A percentile compares a stretch with the other conserved stretches of the same genome.
phyloP scores from a whole-genome alignment of 495 filamentous ascomycete species.

The Durotheca rogersii region DNA sequence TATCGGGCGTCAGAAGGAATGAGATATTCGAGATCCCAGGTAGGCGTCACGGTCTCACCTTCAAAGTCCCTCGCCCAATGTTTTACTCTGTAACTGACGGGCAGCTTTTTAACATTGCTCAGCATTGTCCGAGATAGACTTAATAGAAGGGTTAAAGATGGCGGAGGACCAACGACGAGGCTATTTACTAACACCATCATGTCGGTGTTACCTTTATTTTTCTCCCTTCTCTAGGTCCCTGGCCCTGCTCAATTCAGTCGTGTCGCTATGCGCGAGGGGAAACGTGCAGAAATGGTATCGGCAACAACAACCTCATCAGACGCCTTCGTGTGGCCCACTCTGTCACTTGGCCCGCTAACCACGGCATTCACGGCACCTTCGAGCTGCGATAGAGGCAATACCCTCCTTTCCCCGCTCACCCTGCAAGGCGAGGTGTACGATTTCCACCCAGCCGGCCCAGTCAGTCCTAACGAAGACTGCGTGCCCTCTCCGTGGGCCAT shows the following conservation, averaged over 20 bases:
- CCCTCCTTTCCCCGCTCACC: neutral
- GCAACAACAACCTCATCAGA: neutral
- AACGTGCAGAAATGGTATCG: neutral
- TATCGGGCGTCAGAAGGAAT: too few relatives aligned
- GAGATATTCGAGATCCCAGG: neutral
- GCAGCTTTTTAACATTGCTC: too few relatives aligned
- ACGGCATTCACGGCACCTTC: constrained; percentile 10
- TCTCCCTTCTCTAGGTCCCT: too few relatives aligned
- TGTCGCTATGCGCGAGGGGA: neutral
- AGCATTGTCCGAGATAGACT: too few relatives aligned
- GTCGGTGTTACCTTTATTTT: too few relatives aligned
- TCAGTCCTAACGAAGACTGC: constrained; percentile 6
- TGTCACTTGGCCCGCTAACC: constrained; percentile 5
- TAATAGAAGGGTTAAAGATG: too few relatives aligned
- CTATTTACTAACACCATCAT: too few relatives aligned
- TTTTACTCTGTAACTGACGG: too few relatives aligned
- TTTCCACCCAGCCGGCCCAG: constrained; percentile 36
- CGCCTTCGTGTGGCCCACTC: neutral
- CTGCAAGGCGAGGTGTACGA: neutral
- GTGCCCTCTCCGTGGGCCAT: constrained; percentile 7
- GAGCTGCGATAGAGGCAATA: constrained; percentile 41
- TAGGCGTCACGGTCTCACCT: neutral
- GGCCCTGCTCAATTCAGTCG: neutral
- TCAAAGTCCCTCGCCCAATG: neutral
- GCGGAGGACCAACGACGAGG: too few relatives aligned